Evolutionary conservation across 176 grass and related monocot genomes (phyloP), one percentile per base, ranked within the genome.

Genomic region (Rhynchospora breviuscula): DNA sequence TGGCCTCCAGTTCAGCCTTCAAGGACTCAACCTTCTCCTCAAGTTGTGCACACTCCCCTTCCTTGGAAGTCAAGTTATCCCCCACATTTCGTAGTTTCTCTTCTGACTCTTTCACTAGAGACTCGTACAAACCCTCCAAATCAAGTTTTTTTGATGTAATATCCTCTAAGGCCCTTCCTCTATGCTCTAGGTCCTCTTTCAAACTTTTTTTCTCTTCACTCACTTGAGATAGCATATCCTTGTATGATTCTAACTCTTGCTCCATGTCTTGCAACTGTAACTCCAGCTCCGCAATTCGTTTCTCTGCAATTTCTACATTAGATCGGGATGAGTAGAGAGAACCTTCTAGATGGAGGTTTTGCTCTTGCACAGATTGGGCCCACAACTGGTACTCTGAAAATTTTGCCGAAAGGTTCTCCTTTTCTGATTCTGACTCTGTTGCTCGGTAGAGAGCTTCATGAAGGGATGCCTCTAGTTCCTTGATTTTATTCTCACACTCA

Each of bases 141-240:
- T 97, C 90, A 47, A 90, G 56, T 78, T 90, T 98, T 90, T 92
- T 94, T 58, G 89, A 89, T 79, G 85, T 83, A 79, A 88, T 85
- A 81, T 98, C 89, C 58, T 98, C 90, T 58, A 94, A 81, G 78
- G 67, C 84, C 61, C 86, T 94, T 44, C 71, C 81, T 60, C 85
- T 88, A 90, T 94, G 88, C 87, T 93, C 92, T 81, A 98, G 82
- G 71, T 94, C 81, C 67, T 95, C 89, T 91, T 99, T 90, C 58
- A 86, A 85, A 6, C 90, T 87, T 21, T 92, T 92, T 70, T 87
- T 93, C 84, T 99, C 89, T 87, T 90, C 85, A 86, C 80, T 88
- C 68, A 85, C 70, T 86, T 83, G 84, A 78, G 79, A 83, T 61
- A 95, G 86, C 71, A 86, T 90, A 74, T 86, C 82, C 81, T 90